Percentiles rank a stretch among this genome's conserved stretches.
Conservation (phyloP, 2,329 filamentous ascomycete species). For the Xylaria sp. region DNA sequence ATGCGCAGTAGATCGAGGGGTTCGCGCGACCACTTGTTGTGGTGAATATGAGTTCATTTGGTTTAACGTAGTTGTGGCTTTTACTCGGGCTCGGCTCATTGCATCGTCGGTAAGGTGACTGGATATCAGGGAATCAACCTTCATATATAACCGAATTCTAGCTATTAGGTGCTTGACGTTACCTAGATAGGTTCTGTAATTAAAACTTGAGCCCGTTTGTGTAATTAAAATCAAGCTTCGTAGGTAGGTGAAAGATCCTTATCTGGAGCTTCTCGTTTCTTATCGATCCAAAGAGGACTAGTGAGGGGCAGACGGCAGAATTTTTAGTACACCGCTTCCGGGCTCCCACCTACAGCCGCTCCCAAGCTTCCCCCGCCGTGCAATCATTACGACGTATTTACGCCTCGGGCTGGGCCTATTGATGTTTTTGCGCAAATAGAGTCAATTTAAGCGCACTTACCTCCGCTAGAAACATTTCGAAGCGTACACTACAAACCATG, state of each 20-base stretch:
- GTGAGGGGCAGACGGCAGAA: conserved; percentile 50
- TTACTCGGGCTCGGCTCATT: too few relatives aligned
- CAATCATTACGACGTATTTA: conserved; percentile 1
- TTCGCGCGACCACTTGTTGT: too few relatives aligned
- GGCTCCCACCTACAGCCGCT: background rate
- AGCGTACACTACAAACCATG: conserved; percentile 43
- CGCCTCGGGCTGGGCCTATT: too few relatives aligned
- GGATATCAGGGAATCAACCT: too few relatives aligned
- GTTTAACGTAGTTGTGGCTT: too few relatives aligned
- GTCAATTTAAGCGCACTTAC: background rate
- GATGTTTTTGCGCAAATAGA: background rate
- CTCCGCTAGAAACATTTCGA: background rate
- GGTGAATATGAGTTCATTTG: too few relatives aligned
- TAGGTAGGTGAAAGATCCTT: background rate
- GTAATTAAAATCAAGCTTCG: background rate
- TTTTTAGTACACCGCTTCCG: conserved; percentile 40
- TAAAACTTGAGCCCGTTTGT: too few relatives aligned
- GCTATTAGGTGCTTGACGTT: too few relatives aligned
- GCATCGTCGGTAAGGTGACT: too few relatives aligned
- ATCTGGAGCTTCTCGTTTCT: background rate
- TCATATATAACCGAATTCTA: too few relatives aligned
- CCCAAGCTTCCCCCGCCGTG: background rate
- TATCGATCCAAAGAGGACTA: conserved; percentile 41
- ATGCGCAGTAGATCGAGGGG: too few relatives aligned
- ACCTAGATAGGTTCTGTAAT: too few relatives aligned